Base-by-base conservation (phyloP, 257 asterid species). In the Solanum rostratum region DNA sequence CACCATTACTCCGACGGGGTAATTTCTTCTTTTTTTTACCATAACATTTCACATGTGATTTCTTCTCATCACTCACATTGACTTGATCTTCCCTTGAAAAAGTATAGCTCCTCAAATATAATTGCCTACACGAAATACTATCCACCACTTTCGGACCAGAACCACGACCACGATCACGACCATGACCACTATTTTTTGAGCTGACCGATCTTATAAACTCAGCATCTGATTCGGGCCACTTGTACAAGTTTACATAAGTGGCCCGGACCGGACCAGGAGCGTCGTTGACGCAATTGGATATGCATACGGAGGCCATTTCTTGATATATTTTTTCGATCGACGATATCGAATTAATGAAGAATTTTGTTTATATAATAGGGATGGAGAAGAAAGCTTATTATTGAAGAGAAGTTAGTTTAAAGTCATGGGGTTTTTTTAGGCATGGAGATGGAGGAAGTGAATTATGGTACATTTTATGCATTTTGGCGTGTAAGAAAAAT, bases 141-240 rank as follows among this genome's bases (percentile, higher is more conserved):
- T 95, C 97, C 33, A 95, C 98, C 83, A 94, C 97, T 84, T 85
- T 85, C 0, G 96, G 94, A 19, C 78, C 50, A 33, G 76, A 16
- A 68, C 41, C 7, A 16, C 88, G 94, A 9, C 7, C 76, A n/a
- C 8, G 80, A 53, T 24, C 24, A 33, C 11, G 76, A 53, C 16
- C 45, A 27, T 16, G 29, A 22, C 24, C 63, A 7, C 53, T 66
- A 33, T 81, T 43, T 24, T 78, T 73, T 3, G 78, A 57, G 84
- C 95, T 94, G 87, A 94, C 86, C 1, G 97, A 94, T 19, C 94
- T 57, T 8, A 95, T 92, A 82, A 95, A 95, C 81, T 91, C 98
- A 27, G 91, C 94, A 52, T 94, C 98, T 49, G 98, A 93, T 88
- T 90, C 98, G 73, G 98, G 97, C 98, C 98, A 93, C 84, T 94